Conservation (phyloP, 2,329 filamentous ascomycete genomes). For the Neonectria faginata region DNA sequence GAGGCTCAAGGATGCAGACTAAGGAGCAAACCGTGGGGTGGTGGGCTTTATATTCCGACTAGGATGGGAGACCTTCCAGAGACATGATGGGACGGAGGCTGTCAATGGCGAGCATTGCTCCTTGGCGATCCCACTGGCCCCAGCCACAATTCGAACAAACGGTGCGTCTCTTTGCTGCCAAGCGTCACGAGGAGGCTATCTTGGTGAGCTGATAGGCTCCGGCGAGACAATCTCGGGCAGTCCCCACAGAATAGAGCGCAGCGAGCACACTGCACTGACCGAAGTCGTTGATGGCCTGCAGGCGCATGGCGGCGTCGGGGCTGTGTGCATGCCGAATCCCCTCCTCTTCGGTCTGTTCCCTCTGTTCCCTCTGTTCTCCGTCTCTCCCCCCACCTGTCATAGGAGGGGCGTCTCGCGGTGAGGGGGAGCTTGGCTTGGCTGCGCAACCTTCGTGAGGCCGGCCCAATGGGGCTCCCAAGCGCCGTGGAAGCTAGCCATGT, state of each 20-base stretch:
- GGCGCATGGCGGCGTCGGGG: slow-evolving; percentile 34
- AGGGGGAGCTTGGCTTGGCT: slow-evolving; percentile 29
- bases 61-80: slow-evolving; percentile 16
- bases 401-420: slow-evolving; percentile 31
- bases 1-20: slow-evolving; percentile 35
- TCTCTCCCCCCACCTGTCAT: slow-evolving; percentile 32
- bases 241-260: slow-evolving; percentile 37
- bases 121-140: slow-evolving; percentile 38
- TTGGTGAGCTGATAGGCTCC: slow-evolving; percentile 39
- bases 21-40: slow-evolving; percentile 32
- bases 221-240: slow-evolving; percentile 30
- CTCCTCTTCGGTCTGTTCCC: background rate
- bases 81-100: slow-evolving; percentile 36
- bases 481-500: slow-evolving; percentile 33
- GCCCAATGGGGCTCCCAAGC: slow-evolving; percentile 35
- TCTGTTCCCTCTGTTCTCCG: background rate
- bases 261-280: slow-evolving; percentile 12
- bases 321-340: slow-evolving; percentile 39
- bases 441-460: slow-evolving; percentile 14
- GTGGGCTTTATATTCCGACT: slow-evolving; percentile 41
- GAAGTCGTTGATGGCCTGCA: slow-evolving; percentile 31
- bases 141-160: slow-evolving; percentile 42
- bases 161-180: slow-evolving; percentile 39
- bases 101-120: slow-evolving; percentile 39
- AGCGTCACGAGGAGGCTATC: slow-evolving; percentile 28